Evolutionary conservation across 768 basidiomycete genomes (phyloP).

Genomic region (Postia placenta): DNA sequence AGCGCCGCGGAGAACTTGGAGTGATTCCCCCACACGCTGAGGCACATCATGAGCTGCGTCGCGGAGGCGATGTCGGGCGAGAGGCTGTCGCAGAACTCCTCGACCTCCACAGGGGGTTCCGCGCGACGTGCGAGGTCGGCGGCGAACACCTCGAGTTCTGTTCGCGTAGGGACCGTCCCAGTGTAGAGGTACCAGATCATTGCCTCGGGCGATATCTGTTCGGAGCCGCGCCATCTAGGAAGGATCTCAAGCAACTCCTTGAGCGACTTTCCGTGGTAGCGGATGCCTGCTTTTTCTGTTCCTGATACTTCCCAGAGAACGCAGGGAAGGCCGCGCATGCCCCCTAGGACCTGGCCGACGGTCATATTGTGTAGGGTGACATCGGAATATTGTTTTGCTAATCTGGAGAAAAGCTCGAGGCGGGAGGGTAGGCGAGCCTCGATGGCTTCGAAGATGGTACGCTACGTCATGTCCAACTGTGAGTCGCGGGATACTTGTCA

Average conservation of each 20-base stretch:
- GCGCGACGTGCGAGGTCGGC: slow-evolving; percentile 2
- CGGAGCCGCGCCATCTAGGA: slow-evolving; percentile 2
- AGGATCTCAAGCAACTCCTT: slow-evolving; percentile 1
- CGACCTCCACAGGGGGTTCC: neutral
- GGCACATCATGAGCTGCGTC: slow-evolving; percentile 2
- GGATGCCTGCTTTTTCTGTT: neutral
- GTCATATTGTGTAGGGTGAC: slow-evolving; percentile 1
- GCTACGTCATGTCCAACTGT: neutral
- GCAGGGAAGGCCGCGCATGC: slow-evolving; percentile 5
- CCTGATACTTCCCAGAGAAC: slow-evolving; percentile 5
- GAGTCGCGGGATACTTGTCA: too few relatives aligned
- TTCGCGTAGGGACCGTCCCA: neutral
- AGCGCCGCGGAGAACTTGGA: slow-evolving; percentile 1
- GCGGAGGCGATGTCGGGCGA: neutral
- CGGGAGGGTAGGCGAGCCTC: slow-evolving; percentile 1
- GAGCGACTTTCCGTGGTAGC: slow-evolving; percentile 4
- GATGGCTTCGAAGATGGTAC: neutral
- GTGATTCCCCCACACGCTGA: neutral
- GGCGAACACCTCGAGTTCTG: slow-evolving; percentile 2
- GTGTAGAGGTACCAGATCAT: slow-evolving; percentile 5
- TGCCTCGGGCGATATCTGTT: slow-evolving; percentile 1
- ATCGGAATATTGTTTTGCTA: neutral
- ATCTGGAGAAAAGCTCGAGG: neutral
- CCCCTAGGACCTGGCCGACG: slow-evolving; percentile 1
- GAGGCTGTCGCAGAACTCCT: slow-evolving; percentile 3